Evolutionary conservation across 1,139 yeast species (phyloP).

Genomic region (Yamadazyma conglobata): DNA sequence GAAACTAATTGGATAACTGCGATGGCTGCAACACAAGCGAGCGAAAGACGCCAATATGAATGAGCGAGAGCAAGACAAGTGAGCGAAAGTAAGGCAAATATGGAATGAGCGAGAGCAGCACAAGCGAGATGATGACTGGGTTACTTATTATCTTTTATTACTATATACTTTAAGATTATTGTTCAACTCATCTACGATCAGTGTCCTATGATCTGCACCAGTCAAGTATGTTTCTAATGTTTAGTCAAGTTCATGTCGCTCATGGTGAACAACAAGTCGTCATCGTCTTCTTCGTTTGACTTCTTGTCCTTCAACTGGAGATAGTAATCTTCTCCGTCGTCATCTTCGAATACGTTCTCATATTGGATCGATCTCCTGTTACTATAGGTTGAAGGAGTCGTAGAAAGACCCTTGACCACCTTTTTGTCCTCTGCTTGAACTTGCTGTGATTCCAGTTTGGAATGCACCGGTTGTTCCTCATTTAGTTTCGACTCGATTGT

Average conservation of each 20-base stretch:
- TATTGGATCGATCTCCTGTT: conserved; percentile 34
- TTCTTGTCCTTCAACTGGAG: conserved; percentile 9
- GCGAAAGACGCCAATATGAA: too few species aligned
- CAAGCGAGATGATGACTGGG: too few species aligned
- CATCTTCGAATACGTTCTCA: conserved; percentile 52
- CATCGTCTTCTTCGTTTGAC: conserved; percentile 51
- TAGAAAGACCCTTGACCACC: conserved; percentile 31
- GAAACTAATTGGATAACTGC: too few species aligned
- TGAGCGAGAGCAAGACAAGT: too few species aligned
- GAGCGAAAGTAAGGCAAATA: too few species aligned
- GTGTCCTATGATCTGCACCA: too few species aligned
- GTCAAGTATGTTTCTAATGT: conserved; percentile 11
- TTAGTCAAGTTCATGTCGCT: conserved; percentile 72
- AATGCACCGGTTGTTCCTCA: conserved; percentile 1
- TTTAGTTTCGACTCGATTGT: conserved; percentile 42
- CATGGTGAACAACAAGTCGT: conserved; percentile 82
- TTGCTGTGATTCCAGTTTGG: conserved; percentile 15
- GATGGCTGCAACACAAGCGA: too few species aligned
- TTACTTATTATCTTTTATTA: too few species aligned
- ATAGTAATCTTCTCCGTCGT: conserved; percentile 30
- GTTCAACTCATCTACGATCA: too few species aligned
- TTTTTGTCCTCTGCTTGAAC: conserved; percentile 2
- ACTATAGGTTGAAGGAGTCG: conserved; percentile 34
- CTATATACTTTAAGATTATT: too few species aligned
- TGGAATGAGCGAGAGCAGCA: too few species aligned